Conservation (phyloP, 73 alveolate species). For the Paramecium primaurelia region DNA sequence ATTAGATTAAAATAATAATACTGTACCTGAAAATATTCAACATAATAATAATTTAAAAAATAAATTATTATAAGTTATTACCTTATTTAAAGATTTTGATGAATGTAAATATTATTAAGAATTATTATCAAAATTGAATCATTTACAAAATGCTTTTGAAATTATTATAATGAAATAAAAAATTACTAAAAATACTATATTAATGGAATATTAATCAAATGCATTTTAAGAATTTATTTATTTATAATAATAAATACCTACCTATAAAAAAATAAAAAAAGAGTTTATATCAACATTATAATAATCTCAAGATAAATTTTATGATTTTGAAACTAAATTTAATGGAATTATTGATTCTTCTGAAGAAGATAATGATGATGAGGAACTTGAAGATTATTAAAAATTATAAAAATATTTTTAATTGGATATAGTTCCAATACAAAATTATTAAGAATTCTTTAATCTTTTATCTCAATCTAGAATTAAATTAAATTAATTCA, state of each 20-base stretch:
- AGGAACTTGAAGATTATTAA: not conserved
- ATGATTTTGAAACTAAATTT: not conserved
- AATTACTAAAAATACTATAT: not conserved
- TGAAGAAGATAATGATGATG: not conserved
- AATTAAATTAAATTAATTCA: not conserved
- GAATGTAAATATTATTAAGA: not conserved
- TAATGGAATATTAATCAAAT: not conserved
- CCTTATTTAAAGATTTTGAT: not conserved
- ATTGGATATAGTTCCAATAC: not conserved
- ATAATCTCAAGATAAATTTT: not conserved
- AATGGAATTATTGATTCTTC: not conserved
- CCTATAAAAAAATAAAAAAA: not conserved
- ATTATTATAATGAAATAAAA: not conserved
- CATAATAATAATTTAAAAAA: not conserved
- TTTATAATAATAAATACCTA: not conserved
- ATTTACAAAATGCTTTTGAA: not conserved
- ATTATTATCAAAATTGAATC: not conserved
- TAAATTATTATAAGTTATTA: not conserved
- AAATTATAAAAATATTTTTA: not conserved
- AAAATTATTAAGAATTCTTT: not conserved
- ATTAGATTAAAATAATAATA: not conserved
- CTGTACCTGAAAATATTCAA: not conserved
- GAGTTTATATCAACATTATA: not conserved
- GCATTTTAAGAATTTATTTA: not conserved
- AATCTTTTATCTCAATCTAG: not conserved